Conservation (phyloP, 257 asterid species). For the Sherardia arvensis region DNA sequence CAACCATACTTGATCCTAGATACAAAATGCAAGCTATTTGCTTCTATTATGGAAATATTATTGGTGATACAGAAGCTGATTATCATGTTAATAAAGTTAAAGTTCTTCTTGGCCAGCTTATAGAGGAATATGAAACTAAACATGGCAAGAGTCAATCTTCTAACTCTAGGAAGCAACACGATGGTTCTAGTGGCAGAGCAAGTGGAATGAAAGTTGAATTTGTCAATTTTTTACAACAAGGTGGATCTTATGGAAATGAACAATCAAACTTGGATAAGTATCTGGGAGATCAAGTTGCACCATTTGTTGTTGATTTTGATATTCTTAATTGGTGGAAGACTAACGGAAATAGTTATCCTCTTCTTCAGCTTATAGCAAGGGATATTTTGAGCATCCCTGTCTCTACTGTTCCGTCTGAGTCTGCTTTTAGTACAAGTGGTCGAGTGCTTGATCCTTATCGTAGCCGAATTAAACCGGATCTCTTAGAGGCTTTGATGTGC, state of each 20-base stretch:
- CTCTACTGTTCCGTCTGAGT: neutral
- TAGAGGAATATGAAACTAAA: neutral
- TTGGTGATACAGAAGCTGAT: neutral
- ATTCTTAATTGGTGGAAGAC: neutral
- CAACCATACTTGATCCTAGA: neutral
- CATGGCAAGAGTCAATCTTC: neutral
- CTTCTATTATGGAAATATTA: neutral
- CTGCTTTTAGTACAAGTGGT: neutral
- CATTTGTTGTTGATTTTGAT: neutral
- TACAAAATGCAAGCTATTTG: neutral
- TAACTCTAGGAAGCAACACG: no score
- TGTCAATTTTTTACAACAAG: neutral
- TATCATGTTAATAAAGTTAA: neutral
- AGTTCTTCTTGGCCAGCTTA: neutral
- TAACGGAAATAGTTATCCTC: neutral
- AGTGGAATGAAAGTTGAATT: neutral
- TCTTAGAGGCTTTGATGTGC: neutral
- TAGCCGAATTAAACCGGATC: neutral
- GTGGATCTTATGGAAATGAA: neutral
- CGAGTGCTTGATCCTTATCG: neutral
- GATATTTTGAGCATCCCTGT: neutral
- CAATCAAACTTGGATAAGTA: neutral
- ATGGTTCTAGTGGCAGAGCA: neutral
- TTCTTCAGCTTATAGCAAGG: neutral
- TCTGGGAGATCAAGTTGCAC: neutral